Evolutionary conservation across 257 asterid genomes (phyloP), one percentile per base, ranked within the genome.

Genomic region (Cordia subcordata): DNA sequence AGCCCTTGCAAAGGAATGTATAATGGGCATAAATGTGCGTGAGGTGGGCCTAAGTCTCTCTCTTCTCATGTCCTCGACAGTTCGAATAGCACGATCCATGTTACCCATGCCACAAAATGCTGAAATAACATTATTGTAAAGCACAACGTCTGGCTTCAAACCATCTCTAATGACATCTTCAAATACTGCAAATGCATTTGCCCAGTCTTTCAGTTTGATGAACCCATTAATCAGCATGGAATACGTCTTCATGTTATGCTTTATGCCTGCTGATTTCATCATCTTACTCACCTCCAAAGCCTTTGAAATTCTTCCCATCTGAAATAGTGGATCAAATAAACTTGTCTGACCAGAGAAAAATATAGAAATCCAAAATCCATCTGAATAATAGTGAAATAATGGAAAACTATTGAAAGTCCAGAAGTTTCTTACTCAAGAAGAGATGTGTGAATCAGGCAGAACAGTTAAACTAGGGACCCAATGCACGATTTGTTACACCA

Each of bases 61-160:
- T 76, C 64, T 93, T 66, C 80, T 87, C 99, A 93, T 93, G 75
- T 86, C 88, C 49, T 89, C 99, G 17, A 93, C 80, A 8, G 83
- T 89, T 58, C 94, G 63, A 70, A 89, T 59, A 60, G 99, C 99
- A 55, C 97, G 96, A 45, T 86, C 99, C 75, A 82, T 70, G 74
- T 85, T 86, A 54, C 92, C 97, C 96, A 93, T 89, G 59, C 95
- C 95, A 73, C 99, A 93, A 68, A 93, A 93, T 59, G 97, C 96
- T 72, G 68, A 69, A 64, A 93, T 77, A 58, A 86, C 86, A 78
- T 86, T 84, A 54, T 93, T 89, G 76, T 93, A 93, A 61, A 93
- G 99, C 55, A 93, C 76, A 61, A 79, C 83, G 63, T 93, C 99
- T 8, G 97, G 99, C 80, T 83, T 85, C 33, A 93, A 63, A 57